Base-by-base conservation (phyloP, 1,139 yeast species). In the Geotrichum cucujoidarum region DNA sequence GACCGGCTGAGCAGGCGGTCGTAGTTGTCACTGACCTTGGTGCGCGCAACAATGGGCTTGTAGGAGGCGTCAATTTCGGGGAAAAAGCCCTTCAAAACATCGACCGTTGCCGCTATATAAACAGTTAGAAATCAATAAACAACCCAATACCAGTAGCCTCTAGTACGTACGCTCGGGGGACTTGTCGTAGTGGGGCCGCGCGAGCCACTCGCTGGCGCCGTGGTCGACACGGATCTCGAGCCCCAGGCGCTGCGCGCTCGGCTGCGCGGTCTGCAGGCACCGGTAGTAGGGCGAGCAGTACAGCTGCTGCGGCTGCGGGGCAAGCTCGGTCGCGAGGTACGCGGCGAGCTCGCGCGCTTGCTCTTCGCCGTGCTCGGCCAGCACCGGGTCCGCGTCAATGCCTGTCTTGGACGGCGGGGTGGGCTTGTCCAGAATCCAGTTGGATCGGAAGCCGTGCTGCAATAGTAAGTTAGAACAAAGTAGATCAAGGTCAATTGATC, bases 221-320 rank as follows among this genome's bases (percentile, higher is more conserved):
- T 80, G 51, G 16, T 51, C 53, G 2, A 48, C 45, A 24, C 22
- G 39, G 13, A 86, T 74, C n/a, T 79, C 78, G 31, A 81, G 60
- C 11, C 72, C 77, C 22, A 83, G 66, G 41, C 66, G 64, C 31
- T 75, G 70, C 1, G 90, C 80, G n/a, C 81, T 69, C 1, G 90
- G 86, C 40, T 77, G 75, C 2, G 84, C 77, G 0, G 97, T 89
- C 63, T 92, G 90, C 14, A 90, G 72, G 64, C 97, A 92, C 53
- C 97, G 71, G 64, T 87, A 89, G 64, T 88, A 90, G 0, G 97
- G 97, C 2, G 96, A 87, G 1, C 83, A 70, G 57, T 84, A 71
- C 21, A 87, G 74, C 45, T 81, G 69, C 53, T 81, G 80, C 47
- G 71, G 73, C 21, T 79, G 76, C 3, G 70, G 67, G 25, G 66